phyloP scores from a whole-genome alignment of 148 eudicot species.

The Fagopyrum tataricum region DNA sequence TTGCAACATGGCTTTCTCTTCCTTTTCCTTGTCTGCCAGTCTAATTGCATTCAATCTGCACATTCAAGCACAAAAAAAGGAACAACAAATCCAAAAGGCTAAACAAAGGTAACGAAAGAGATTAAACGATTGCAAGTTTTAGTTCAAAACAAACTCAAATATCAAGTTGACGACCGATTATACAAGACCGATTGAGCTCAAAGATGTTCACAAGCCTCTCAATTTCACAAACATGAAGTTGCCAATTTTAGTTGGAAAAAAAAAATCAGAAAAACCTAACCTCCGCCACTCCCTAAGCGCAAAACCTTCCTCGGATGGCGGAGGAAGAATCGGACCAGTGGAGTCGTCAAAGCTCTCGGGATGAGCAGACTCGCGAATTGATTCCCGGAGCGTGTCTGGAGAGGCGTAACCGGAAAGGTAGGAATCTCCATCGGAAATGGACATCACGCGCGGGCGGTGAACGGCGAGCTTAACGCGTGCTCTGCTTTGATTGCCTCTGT shows the following conservation, averaged over 20 bases:
- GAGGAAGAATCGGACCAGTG: conserved; percentile 25
- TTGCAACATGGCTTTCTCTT: conserved; percentile 38
- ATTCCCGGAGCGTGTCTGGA: background rate
- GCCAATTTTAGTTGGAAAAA: background rate
- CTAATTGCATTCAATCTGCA: conserved; percentile 41
- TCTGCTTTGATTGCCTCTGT: background rate
- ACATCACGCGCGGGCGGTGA: conserved; percentile 9
- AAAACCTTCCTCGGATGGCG: conserved; percentile 31
- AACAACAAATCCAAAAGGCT: background rate
- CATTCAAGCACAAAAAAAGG: background rate
- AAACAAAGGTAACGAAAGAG: background rate
- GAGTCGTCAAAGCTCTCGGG: conserved; percentile 3
- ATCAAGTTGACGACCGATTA: background rate
- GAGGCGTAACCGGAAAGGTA: background rate
- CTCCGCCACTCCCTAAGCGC: conserved; percentile 50
- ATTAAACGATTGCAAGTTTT: background rate
- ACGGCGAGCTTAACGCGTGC: background rate
- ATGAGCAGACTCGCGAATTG: conserved; percentile 2
- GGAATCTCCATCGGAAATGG: background rate
- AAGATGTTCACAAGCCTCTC: background rate
- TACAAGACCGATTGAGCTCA: background rate
- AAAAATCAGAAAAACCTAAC: conserved; percentile 20
- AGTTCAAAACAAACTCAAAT: background rate
- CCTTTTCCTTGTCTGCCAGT: conserved; percentile 54
- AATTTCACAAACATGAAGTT: background rate